Evolutionary conservation across 1,284 basidiomycete species (phyloP), one percentile per base, ranked within the genome.

Genomic region (Pascua sp.): DNA sequence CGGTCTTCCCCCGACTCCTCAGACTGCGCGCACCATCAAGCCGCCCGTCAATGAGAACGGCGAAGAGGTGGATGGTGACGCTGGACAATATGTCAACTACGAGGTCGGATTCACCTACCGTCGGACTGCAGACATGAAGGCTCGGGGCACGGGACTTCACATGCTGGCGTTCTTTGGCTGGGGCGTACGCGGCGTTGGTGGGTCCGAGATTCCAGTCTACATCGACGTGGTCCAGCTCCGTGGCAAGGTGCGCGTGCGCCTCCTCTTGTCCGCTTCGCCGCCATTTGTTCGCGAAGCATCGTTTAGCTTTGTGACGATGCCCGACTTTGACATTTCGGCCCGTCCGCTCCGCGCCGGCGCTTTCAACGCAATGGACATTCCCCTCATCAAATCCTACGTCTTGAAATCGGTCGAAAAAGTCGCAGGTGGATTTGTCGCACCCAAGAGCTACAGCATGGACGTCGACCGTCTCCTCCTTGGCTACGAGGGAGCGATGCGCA

Each of bases 241-340:
- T 17, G 74, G 74, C 5, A 72, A 66, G 11, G 56, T 73, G 24
- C 55, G 58, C 43, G 16, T 77, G 8, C 64, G 77, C 11, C 60
- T 78, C 0, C 59, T 77, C 10, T 67, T 78, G 4, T 73, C 73
- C 9, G 71, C 77, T 4, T 72, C 74, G 2, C 76, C 76, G 0
- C 77, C 77, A 2, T 79, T 79, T 45, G 69, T 69, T 8, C 68
- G 73, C 11, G 72, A 68, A 0, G 75, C 67, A 0, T 73, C 68
- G 5, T 67, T 79, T 48, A 72, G 71, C 0, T 69, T 79, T 39
- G 70, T 76, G n/a, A 54, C 53, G n/a, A 59, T 77, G 36, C 77
- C 77, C 1, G 65, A 71, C 18, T 76, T 77, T 47, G 74, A 79
- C 54, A 74, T 79, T 47, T 70, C 76, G 0, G 76, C 76, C 9